Conservation (phyloP, 441 rosid species). For the Populus hybrid region DNA sequence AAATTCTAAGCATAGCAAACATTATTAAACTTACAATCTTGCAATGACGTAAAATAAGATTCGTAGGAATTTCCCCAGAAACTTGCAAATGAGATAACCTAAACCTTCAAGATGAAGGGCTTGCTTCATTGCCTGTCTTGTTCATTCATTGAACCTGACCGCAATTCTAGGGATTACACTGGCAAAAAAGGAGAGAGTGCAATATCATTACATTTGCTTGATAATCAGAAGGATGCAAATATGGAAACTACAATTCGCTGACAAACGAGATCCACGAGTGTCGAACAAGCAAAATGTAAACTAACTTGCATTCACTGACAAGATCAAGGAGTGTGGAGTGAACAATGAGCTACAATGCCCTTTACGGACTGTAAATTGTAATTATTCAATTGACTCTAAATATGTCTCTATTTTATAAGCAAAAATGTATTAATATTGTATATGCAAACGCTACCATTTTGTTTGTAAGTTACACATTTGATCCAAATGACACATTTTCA, state of each 20-base stretch:
- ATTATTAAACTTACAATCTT: too few species aligned
- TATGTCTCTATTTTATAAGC: too few species aligned
- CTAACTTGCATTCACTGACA: background rate
- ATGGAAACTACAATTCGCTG: background rate
- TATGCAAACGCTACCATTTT: background rate
- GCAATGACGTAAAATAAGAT: too few species aligned
- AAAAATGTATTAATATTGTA: too few species aligned
- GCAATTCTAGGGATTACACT: background rate
- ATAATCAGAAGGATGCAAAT: background rate
- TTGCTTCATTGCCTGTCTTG: background rate
- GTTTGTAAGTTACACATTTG: background rate
- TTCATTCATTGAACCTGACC: background rate
- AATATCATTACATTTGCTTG: background rate
- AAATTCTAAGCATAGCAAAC: background rate
- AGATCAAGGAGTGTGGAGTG: background rate
- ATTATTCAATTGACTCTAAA: background rate
- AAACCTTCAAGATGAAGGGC: background rate
- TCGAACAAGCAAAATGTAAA: background rate
- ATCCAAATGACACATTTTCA: background rate
- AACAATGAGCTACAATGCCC: background rate
- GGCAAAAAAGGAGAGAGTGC: too few species aligned
- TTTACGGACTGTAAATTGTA: background rate
- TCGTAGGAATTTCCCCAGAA: background rate
- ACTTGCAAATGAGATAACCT: background rate
- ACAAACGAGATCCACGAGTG: background rate